Conservation (phyloP, 1,284 basidiomycete genomes). For the Phlebopus sp. region DNA sequence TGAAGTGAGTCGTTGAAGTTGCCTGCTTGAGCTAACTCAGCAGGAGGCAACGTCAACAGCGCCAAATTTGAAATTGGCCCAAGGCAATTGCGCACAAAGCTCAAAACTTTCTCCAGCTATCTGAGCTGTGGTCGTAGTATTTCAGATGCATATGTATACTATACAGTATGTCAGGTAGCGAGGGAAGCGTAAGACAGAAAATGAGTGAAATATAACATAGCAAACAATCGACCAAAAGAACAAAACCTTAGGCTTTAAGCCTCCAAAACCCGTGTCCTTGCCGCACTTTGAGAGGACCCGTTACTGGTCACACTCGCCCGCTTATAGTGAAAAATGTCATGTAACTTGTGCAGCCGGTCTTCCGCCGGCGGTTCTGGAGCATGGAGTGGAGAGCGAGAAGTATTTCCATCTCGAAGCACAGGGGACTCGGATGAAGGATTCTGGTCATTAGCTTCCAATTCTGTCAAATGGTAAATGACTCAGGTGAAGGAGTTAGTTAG, state of each 20-base stretch:
- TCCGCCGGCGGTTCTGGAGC: slow-evolving; percentile 40
- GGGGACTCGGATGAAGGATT: slow-evolving; percentile 31
- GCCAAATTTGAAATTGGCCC: slow-evolving; percentile 22
- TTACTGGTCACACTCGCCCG: slow-evolving; percentile 66
- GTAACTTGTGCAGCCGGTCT: slow-evolving; percentile 69
- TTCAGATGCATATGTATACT: slow-evolving; percentile 21
- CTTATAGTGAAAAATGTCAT: slow-evolving; percentile 76
- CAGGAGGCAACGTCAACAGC: slow-evolving; percentile 21
- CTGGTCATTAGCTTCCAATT: slow-evolving; percentile 59
- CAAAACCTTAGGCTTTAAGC: neutral
- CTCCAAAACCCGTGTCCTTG: slow-evolving; percentile 10
- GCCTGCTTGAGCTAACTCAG: neutral
- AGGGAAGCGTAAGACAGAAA: slow-evolving; percentile 15
- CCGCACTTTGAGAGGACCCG: slow-evolving; percentile 45
- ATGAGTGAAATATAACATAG: slow-evolving; percentile 18
- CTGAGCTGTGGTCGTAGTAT: slow-evolving; percentile 12
- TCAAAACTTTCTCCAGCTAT: too few species aligned
- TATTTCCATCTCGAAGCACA: slow-evolving; percentile 22
- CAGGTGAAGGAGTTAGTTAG: slow-evolving; percentile 6
- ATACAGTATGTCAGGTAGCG: slow-evolving; percentile 31
- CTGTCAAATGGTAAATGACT: slow-evolving; percentile 37
- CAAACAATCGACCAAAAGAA: slow-evolving; percentile 24
- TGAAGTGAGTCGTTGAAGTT: neutral
- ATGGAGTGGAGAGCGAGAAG: slow-evolving; percentile 29
- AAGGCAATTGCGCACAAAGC: too few species aligned